A percentile compares a stretch with the other conserved stretches of the same genome.
phyloP scores from a whole-genome alignment of 1,284 basidiomycete species.

The Tilletia setariae region DNA sequence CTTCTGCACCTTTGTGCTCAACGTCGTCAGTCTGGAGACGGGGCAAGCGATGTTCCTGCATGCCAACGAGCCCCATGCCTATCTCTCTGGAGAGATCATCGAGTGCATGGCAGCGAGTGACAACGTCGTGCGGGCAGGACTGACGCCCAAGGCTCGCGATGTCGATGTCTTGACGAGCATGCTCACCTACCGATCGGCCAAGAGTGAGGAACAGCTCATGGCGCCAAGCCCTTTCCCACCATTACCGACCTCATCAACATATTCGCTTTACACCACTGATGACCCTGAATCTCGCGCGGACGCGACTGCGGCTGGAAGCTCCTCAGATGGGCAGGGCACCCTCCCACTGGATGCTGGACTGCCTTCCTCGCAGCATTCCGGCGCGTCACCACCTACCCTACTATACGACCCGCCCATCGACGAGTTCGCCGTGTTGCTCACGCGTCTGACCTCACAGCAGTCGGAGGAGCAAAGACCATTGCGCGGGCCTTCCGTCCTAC shows the following conservation, averaged over 20 bases:
- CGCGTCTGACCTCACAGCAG: slow-evolving; percentile 59
- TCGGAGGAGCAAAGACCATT: slow-evolving; percentile 65
- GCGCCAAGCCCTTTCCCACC: slow-evolving; percentile 61
- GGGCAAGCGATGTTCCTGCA: slow-evolving; percentile 92
- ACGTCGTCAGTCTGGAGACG: slow-evolving; percentile 72
- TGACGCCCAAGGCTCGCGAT: slow-evolving; percentile 94
- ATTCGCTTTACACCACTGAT: slow-evolving; percentile 22
- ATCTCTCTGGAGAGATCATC: slow-evolving; percentile 63
- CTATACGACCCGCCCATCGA: slow-evolving; percentile 93
- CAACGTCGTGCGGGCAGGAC: slow-evolving; percentile 96
- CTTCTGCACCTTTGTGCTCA: slow-evolving; percentile 87
- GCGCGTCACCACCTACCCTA: slow-evolving; percentile 21
- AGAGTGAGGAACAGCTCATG: slow-evolving; percentile 63
- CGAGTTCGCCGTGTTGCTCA: slow-evolving; percentile 82
- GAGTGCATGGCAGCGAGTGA: slow-evolving; percentile 60
- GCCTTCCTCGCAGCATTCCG: not conserved
- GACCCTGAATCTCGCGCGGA: slow-evolving; percentile 33
- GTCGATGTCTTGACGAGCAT: slow-evolving; percentile 82
- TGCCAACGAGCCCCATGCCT: slow-evolving; percentile 95
- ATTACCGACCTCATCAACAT: slow-evolving; percentile 24
- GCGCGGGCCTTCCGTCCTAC: slow-evolving; percentile 77
- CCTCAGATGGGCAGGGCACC: too few species aligned
- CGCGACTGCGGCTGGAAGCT: slow-evolving; percentile 20
- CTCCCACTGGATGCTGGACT: slow-evolving; percentile 47
- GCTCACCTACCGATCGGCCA: slow-evolving; percentile 74